Conservation (phyloP, 2,329 filamentous ascomycete species). For the Xylaria arbuscula region DNA sequence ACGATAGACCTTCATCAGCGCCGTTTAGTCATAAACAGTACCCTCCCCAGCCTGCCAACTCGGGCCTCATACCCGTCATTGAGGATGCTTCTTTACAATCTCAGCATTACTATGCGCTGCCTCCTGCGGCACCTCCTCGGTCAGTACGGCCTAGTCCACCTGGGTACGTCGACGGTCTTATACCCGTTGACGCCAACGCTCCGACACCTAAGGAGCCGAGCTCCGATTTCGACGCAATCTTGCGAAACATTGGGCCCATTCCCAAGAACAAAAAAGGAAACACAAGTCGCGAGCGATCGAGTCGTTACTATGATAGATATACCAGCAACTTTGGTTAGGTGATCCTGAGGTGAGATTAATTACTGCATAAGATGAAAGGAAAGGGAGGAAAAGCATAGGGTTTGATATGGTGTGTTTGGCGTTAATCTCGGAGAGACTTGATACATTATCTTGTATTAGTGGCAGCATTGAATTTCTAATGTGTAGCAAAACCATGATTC, state of each 20-base stretch:
- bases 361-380: neutral
- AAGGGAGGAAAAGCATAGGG: no score
- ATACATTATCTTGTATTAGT: no score
- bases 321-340: constrained; percentile 33
- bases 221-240: constrained; percentile 34
- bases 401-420: no score
- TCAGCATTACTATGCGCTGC: no score
- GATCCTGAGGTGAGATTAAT: neutral
- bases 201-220: constrained; percentile 23
- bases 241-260: constrained; percentile 32
- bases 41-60: neutral
- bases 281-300: constrained; percentile 18
- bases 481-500: no score
- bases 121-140: neutral
- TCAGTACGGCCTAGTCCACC: constrained; percentile 2
- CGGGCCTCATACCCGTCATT: constrained; percentile 28
- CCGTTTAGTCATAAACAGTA: neutral
- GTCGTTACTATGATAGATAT: constrained; percentile 36
- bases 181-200: constrained; percentile 24
- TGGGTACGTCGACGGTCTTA: constrained; percentile 18
- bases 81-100: neutral
- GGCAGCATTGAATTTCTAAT: no score
- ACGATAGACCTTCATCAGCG: neutral
- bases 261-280: constrained; percentile 20
- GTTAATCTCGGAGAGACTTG: no score